Conservation (phyloP, 768 basidiomycete genomes). For the Suillus fuscotomentosus region DNA sequence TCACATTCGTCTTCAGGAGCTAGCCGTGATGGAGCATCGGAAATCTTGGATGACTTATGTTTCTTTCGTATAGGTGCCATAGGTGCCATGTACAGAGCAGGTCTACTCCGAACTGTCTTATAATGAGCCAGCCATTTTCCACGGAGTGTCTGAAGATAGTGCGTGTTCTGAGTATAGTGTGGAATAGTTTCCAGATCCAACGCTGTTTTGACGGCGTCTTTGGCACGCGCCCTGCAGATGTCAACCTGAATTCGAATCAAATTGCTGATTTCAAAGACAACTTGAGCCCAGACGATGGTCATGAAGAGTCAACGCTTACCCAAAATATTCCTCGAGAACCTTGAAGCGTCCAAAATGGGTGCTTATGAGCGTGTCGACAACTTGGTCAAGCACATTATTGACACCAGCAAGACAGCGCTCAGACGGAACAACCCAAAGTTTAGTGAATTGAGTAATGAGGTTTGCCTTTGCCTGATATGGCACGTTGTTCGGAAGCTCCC, state of each 20-base stretch:
- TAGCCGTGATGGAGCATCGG: too few species aligned
- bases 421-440: slow-evolving; percentile 30
- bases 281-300: slow-evolving; percentile 4
- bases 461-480: slow-evolving; percentile 31
- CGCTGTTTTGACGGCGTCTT: slow-evolving; percentile 29
- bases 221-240: slow-evolving; percentile 21
- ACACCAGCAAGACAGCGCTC: slow-evolving; percentile 33
- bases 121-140: slow-evolving; percentile 17
- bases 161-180: slow-evolving; percentile 32
- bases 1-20: too few species aligned
- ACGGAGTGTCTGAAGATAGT: slow-evolving; percentile 13
- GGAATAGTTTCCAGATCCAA: slow-evolving; percentile 39
- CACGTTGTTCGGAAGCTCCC: slow-evolving; percentile 34
- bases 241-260: slow-evolving; percentile 29
- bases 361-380: slow-evolving; percentile 27
- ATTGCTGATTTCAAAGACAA: slow-evolving; percentile 17
- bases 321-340: slow-evolving; percentile 32
- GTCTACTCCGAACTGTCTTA: slow-evolving; percentile 9
- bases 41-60: too few species aligned
- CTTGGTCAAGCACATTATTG: slow-evolving; percentile 28
- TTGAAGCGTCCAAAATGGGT: slow-evolving; percentile 42
- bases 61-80: too few species aligned
- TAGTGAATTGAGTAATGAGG: slow-evolving; percentile 28
- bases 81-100: not conserved
- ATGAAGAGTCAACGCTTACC: slow-evolving; percentile 27